Percentiles rank a stretch among this genome's conserved stretches.
Evolutionary conservation across 306 rosid genomes (phyloP).

Genomic region (Dalbergia cochinchinensis): DNA sequence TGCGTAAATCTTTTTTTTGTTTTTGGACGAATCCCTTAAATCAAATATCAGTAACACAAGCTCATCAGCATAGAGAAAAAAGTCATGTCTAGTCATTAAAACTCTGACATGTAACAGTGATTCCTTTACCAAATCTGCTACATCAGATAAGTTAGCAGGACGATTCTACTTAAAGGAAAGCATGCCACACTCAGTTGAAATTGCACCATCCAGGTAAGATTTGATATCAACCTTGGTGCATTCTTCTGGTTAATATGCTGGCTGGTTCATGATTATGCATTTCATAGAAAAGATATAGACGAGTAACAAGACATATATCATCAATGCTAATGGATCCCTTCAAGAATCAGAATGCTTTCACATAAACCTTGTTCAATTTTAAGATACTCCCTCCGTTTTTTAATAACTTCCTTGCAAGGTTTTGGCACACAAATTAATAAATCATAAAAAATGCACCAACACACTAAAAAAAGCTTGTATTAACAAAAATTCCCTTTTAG

Average conservation of each 20-base stretch:
- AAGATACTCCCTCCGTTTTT: neutral
- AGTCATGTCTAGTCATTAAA: neutral
- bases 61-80: neutral
- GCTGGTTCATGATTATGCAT: neutral
- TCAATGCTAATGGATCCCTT: neutral
- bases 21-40: neutral
- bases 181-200: slow-evolving; percentile 9
- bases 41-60: slow-evolving; percentile 11
- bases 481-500: too few relatives aligned
- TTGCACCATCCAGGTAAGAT: neutral
- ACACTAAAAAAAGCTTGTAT: too few relatives aligned
- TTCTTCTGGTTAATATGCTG: neutral
- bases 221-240: neutral
- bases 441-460: too few relatives aligned
- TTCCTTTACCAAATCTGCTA: neutral
- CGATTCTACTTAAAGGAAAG: neutral
- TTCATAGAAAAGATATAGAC: neutral
- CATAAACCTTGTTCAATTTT: neutral
- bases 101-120: neutral
- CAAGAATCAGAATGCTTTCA: slow-evolving; percentile 18
- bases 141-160: neutral
- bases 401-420: too few relatives aligned
- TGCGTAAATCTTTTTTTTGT: neutral
- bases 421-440: too few relatives aligned
- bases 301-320: neutral